These are phyloP conservation scores for Ceratocystis eucalypticola DNA, from an alignment of 2,329 filamentous ascomycete species.

Conservation along the genomic window DNA sequence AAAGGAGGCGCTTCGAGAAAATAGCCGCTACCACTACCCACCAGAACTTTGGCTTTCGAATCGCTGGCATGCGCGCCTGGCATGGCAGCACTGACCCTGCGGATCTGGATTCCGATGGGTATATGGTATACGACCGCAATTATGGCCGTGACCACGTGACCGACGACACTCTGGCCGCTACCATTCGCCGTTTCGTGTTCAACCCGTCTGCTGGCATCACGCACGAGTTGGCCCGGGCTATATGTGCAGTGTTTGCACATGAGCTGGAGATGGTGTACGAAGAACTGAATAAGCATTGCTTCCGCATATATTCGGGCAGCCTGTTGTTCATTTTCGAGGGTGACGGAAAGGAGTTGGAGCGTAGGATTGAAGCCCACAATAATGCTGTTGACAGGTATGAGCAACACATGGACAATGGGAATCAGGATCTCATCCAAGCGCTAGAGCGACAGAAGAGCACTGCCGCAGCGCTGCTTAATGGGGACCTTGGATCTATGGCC, in stretches of 20 bases:
- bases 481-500: constrained; percentile 28
- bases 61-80: constrained; percentile 53
- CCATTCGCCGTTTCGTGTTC: constrained; percentile 45
- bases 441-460: constrained; percentile 30
- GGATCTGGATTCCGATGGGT: constrained; percentile 41
- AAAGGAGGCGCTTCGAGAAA: constrained; percentile 46
- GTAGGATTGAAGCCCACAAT: constrained; percentile 42
- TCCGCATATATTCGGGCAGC: constrained; percentile 50
- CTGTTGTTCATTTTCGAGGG: constrained; percentile 53
- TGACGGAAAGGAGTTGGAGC: constrained; percentile 41
- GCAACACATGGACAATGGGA: constrained; percentile 20
- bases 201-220: constrained; percentile 45
- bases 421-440: constrained; percentile 22
- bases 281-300: constrained; percentile 42
- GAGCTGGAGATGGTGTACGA: constrained; percentile 41
- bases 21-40: constrained; percentile 48
- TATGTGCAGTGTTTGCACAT: constrained; percentile 40
- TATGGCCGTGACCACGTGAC: constrained; percentile 43
- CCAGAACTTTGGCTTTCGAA: constrained; percentile 45
- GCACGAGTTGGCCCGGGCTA: constrained; percentile 40
- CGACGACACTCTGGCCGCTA: constrained; percentile 39
- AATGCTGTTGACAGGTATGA: constrained; percentile 31
- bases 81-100: constrained; percentile 39
- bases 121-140: constrained; percentile 49
- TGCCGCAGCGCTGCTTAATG: constrained; percentile 43